Conservation (phyloP, 2,329 filamentous ascomycete species). For the Alternaria rosae region DNA sequence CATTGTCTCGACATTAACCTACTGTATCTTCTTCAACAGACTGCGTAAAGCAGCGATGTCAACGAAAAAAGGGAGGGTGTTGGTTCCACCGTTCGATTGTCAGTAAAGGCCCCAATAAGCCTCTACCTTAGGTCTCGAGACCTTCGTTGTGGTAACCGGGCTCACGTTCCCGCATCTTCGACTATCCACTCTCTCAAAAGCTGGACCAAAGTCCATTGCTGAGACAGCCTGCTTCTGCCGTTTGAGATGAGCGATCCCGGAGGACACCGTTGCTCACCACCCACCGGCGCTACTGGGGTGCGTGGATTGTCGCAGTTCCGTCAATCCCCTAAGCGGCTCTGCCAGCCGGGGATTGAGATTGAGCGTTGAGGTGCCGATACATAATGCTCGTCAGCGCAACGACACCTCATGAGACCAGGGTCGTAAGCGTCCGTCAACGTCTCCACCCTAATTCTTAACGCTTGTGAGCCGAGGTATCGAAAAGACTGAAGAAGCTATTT, state of each 20-base stretch:
- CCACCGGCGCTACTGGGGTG: background rate
- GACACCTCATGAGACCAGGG: background rate
- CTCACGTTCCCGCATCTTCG: background rate
- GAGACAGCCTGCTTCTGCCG: background rate
- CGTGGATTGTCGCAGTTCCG: background rate
- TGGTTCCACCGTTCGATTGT: background rate
- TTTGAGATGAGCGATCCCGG: background rate
- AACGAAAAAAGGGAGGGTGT: background rate
- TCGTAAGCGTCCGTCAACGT: background rate
- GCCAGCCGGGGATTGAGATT: background rate
- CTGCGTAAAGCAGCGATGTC: background rate
- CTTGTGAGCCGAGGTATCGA: background rate
- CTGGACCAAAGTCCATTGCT: background rate
- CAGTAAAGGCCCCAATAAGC: background rate
- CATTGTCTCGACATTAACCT: fast-evolving
- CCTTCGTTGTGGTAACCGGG: background rate
- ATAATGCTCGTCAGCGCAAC: background rate
- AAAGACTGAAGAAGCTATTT: background rate
- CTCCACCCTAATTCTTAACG: background rate
- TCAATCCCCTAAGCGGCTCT: background rate
- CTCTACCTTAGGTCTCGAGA: background rate
- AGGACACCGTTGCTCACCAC: background rate
- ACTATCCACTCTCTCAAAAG: background rate
- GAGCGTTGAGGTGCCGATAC: background rate
- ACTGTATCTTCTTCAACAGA: background rate